Conservation (phyloP, 331 rosid genomes). For the Dryas integrifolia region DNA sequence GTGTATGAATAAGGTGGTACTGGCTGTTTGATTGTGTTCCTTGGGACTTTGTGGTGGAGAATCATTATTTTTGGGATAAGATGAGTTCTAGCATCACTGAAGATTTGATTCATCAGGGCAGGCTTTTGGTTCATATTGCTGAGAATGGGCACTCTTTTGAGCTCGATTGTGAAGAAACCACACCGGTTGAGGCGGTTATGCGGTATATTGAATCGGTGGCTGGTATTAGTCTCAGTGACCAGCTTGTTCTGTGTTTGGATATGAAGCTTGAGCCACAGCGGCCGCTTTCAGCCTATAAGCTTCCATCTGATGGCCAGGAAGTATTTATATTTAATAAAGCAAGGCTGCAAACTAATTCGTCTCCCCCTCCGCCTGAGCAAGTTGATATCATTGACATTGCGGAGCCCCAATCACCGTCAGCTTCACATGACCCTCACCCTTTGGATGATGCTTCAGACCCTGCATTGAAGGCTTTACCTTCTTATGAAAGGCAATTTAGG, state of each 20-base stretch:
- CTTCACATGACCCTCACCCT: constrained; percentile 67
- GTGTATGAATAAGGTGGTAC: constrained; percentile 19
- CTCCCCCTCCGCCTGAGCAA: constrained; percentile 61
- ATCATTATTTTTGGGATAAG: constrained; percentile 32
- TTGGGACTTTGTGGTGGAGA: constrained; percentile 32
- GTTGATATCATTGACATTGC: constrained; percentile 43
- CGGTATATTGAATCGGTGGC: constrained; percentile 50
- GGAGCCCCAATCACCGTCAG: constrained; percentile 58
- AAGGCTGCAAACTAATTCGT: constrained; percentile 59
- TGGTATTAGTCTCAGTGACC: constrained; percentile 53
- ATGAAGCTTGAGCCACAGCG: constrained; percentile 66
- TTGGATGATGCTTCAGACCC: constrained; percentile 89
- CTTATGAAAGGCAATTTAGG: constrained; percentile 83
- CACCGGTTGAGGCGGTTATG: constrained; percentile 74
- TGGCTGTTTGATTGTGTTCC: constrained; percentile 27
- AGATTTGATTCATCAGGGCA: constrained; percentile 46
- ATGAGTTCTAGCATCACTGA: constrained; percentile 64
- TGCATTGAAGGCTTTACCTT: constrained; percentile 90
- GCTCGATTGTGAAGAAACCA: constrained; percentile 61
- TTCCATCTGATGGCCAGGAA: constrained; percentile 72
- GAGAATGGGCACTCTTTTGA: constrained; percentile 87
- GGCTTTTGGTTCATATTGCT: constrained; percentile 75
- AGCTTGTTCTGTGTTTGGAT: constrained; percentile 77
- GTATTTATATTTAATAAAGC: constrained; percentile 78
- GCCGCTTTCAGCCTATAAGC: constrained; percentile 68